Evolutionary conservation across 2,329 filamentous ascomycete species (phyloP), one percentile per base, ranked within the genome.

Genomic region (Aspergillus jensenii): DNA sequence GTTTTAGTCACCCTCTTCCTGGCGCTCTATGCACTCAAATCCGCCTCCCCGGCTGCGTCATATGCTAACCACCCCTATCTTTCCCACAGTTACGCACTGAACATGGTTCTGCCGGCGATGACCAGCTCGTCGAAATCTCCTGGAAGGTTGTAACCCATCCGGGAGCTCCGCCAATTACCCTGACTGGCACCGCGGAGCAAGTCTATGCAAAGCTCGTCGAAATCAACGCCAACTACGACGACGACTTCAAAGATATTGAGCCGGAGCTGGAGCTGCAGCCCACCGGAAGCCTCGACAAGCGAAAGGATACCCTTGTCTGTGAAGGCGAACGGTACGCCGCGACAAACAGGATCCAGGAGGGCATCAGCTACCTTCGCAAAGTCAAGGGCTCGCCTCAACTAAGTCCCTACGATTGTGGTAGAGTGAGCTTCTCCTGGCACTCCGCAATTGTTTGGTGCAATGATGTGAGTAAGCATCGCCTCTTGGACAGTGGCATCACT

Each of bases 171-270:
- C n/a, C 35, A 4, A 33, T 53, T 31, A 23, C 12, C 41, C 41
- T 53, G 4, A 45, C n/a, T 27, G 51, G 51, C 11, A 53, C 51
- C 14, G 14, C 37, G 6, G 17, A 35, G 6, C 40, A 45, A 9
- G 51, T 53, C 6, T 39, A 53, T 14, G 51, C 40, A 5, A 27
- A 46, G 19, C 12, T 46, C 7, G 2, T 35, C 2, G 19, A 45
- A 6, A 46, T 53, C 19, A 53, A 53, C 19, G 19, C 51, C 23
- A 53, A 46, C 31, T 53, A 53, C 51, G 51, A 53, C 27, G 27
- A 45, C 14, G 17, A 12, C 21, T 11, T 6, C 14, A 47, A n/a
- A 14, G 6, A 33, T 8, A 8, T 4, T 6, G 25, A 31, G 12
- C 19, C 23, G 7, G 25, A 17, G 5, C 25, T 6, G 12, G 43